Base-by-base conservation (phyloP, 345 rosid genomes). In the Eucalyptus decipiens region DNA sequence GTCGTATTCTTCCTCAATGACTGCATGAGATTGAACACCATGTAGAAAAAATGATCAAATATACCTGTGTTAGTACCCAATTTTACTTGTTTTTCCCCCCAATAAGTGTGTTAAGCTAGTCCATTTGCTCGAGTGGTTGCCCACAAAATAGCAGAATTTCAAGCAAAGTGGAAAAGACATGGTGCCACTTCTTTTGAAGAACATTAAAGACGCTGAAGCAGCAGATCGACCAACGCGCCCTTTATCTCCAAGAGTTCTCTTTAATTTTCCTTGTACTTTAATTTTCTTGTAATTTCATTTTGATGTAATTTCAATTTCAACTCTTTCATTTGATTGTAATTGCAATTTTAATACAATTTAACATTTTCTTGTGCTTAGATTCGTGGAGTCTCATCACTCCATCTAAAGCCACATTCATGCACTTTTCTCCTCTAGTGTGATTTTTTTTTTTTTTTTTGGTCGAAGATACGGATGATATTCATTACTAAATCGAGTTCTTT, bases 351-450 rank as follows among this genome's bases (percentile, higher is more conserved):
- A 28, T 28, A 60, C 32, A 60, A 11, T 50, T 58, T 60, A 11
- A 60, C 17, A 60, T 60, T 60, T 60, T 60, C 67, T 6, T 1
- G 8, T 60, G 9, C 32, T 60, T 60, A 13, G 5, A 28, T 28
- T 60, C 0, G 32, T 26, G 32, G 5, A 13, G 69, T 60, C 7
- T 60, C 32, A 28, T 60, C 6, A 28, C 69, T 60, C 17, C 30
- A 56, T 56, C 30, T 5, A 58, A 58, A 58, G 67, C 4, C 67
- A 60, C 67, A 60, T 60, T 28, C 8, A 12, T 60, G 32, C 69
- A 28, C 32, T 13, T 28, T 12, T 0, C 1, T 0, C 8, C 67
- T 28, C 4, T 2, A 28, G 8, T 6, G 17, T 60, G 1, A 28
- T n/a, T n/a, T n/a, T n/a, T n/a, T n/a, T n/a, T n/a, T n/a, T n/a